Evolutionary conservation across 2,329 filamentous ascomycete genomes (phyloP).

Genomic region (Epichloe aotearoae): DNA sequence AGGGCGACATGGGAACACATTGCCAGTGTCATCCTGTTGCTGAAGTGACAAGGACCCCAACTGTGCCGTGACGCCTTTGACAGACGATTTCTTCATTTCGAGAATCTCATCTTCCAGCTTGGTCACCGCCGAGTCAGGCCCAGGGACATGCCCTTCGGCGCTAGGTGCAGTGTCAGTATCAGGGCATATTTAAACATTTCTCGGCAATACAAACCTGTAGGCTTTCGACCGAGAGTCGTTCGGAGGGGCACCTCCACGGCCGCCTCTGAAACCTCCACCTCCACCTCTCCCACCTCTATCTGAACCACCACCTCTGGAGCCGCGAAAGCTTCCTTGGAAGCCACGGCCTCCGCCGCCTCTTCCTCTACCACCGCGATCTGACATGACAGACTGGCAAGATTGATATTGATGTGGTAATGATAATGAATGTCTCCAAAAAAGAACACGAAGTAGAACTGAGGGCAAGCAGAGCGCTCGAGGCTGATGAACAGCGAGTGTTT

Average conservation of each 20-base stretch:
- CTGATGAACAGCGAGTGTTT: background rate
- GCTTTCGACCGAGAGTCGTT: constrained; percentile 9
- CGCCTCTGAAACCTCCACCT: constrained; percentile 5
- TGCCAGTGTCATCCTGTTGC: constrained; percentile 9
- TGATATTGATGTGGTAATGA: background rate
- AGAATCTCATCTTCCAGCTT: constrained; percentile 30
- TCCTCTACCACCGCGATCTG: constrained; percentile 16
- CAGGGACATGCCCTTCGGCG: constrained; percentile 9
- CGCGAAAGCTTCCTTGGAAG: constrained; percentile 3
- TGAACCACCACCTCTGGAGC: constrained; percentile 8
- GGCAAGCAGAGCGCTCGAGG: background rate
- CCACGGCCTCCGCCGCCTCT: constrained; percentile 7
- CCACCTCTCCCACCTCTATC: constrained; percentile 7
- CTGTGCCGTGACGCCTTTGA: constrained; percentile 18
- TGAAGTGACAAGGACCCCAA: constrained; percentile 23
- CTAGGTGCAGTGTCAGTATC: constrained; percentile 8
- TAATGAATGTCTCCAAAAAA: too few relatives aligned
- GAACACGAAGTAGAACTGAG: too few relatives aligned
- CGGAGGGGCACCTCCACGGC: constrained; percentile 12
- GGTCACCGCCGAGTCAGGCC: constrained; percentile 15
- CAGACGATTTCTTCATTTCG: constrained; percentile 13
- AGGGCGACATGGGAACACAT: constrained; percentile 33
- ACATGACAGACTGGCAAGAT: constrained; percentile 9
- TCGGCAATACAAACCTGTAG: constrained; percentile 8
- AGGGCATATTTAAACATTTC: background rate